These are phyloP conservation scores for Sugiyamaella boreocaroliniensis DNA, from an alignment of 805 yeast genomes.

Conservation along the genomic window DNA sequence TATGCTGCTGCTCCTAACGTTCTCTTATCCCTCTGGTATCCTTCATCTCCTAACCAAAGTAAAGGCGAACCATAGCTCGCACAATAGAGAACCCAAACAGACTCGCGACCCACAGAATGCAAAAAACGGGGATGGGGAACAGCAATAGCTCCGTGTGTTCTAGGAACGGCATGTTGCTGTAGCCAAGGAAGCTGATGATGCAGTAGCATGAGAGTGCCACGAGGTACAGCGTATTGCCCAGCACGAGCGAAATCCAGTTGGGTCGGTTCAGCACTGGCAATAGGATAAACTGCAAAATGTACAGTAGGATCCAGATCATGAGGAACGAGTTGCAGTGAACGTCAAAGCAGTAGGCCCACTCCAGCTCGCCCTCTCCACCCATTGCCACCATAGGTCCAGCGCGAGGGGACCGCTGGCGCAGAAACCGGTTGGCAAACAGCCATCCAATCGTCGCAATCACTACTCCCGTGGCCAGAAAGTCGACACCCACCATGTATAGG, in stretches of 20 bases:
- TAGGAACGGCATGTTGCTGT: conserved; percentile 63
- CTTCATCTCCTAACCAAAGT: conserved; percentile 29
- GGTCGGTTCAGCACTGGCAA: conserved; percentile 64
- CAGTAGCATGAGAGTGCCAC: conserved; percentile 69
- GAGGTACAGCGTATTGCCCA: conserved; percentile 76
- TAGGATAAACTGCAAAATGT: conserved; percentile 65
- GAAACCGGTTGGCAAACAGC: conserved; percentile 60
- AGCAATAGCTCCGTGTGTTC: conserved; percentile 55
- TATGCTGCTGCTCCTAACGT: no score
- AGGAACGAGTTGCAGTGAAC: conserved; percentile 89
- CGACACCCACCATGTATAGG: conserved; percentile 76
- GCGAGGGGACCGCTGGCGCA: conserved; percentile 28
- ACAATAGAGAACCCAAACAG: conserved; percentile 70
- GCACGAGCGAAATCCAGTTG: conserved; percentile 57
- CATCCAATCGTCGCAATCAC: conserved; percentile 67
- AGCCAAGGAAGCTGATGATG: conserved; percentile 82
- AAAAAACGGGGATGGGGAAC: conserved; percentile 57
- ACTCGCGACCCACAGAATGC: conserved; percentile 53
- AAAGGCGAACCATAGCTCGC: conserved; percentile 47
- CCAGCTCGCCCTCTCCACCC: conserved; percentile 44
- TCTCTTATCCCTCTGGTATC: neutral
- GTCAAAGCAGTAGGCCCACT: conserved; percentile 94
- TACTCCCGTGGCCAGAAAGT: conserved; percentile 66
- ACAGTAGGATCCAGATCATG: conserved; percentile 68
- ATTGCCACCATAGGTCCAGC: conserved; percentile 23